Conservation (phyloP, 139 green algal genomes). For the Closterium sp. region DNA sequence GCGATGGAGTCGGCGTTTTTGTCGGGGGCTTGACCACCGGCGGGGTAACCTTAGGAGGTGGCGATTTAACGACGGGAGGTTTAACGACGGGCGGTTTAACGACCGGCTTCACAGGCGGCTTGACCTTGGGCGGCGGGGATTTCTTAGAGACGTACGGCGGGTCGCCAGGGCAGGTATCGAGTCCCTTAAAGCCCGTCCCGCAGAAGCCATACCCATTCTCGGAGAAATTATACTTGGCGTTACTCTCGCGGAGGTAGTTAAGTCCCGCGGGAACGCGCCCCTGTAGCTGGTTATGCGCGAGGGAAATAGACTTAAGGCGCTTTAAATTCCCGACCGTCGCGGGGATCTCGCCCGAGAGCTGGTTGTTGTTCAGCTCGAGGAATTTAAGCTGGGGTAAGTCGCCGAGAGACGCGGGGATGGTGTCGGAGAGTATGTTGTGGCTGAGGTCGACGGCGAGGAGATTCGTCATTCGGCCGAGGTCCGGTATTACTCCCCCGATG, state of each 20-base stretch:
- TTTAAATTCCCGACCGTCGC: neutral
- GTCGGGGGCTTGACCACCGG: neutral
- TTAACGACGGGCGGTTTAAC: neutral
- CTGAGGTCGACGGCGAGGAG: neutral
- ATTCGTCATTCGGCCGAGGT: neutral
- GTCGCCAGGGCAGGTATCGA: neutral
- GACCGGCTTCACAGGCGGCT: neutral
- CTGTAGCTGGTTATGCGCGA: neutral
- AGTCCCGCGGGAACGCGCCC: neutral
- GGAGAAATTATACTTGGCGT: neutral
- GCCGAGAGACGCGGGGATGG: neutral
- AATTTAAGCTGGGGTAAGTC: neutral
- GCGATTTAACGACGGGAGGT: neutral
- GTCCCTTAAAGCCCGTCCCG: neutral
- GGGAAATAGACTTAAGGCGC: neutral
- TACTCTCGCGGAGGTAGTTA: neutral
- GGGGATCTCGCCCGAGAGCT: neutral
- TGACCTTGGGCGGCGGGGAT: neutral
- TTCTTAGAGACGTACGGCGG: neutral
- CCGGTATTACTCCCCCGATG: neutral
- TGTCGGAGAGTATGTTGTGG: neutral
- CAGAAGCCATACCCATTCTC: neutral
- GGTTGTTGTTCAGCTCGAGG: conserved; percentile 9
- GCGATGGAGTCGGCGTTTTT: neutral
- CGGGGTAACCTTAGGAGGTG: neutral